These are phyloP conservation scores for Corymbia citriodora DNA, from an alignment of 441 rosid species.

Conservation along the genomic window DNA sequence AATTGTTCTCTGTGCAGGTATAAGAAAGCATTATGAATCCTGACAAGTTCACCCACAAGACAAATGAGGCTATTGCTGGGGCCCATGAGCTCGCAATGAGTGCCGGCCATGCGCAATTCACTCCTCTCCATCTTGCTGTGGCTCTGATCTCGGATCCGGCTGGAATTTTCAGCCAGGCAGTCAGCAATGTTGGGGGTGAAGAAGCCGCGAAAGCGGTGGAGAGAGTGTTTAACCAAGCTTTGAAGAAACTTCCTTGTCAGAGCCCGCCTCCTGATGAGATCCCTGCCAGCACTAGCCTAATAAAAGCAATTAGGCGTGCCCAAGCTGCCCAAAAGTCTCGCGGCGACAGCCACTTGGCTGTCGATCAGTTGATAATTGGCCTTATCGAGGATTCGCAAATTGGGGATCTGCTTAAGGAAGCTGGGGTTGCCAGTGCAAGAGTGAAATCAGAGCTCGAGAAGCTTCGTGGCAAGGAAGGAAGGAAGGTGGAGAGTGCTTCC, in stretches of 20 bases:
- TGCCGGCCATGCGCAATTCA: slow-evolving; percentile 73
- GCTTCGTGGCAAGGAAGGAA: slow-evolving; percentile 76
- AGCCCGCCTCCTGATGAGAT: slow-evolving; percentile 62
- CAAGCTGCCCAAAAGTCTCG: slow-evolving; percentile 59
- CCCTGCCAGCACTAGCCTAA: slow-evolving; percentile 57
- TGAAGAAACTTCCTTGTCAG: slow-evolving; percentile 70
- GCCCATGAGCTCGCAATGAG: slow-evolving; percentile 67
- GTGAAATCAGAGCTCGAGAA: slow-evolving; percentile 73
- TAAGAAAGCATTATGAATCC: slow-evolving; percentile 56
- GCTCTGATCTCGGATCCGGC: slow-evolving; percentile 58
- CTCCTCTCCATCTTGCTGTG: slow-evolving; percentile 78
- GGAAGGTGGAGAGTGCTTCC: slow-evolving; percentile 50
- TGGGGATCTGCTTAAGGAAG: slow-evolving; percentile 58
- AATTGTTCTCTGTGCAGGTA: background rate
- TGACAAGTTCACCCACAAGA: slow-evolving; percentile 88
- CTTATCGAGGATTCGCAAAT: slow-evolving; percentile 85
- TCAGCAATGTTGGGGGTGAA: slow-evolving; percentile 52
- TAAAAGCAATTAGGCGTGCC: slow-evolving; percentile 60
- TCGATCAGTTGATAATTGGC: slow-evolving; percentile 74
- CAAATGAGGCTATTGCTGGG: slow-evolving; percentile 63
- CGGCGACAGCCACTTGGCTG: slow-evolving; percentile 70
- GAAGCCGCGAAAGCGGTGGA: slow-evolving; percentile 46
- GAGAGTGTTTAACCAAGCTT: slow-evolving; percentile 55
- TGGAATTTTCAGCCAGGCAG: slow-evolving; percentile 62
- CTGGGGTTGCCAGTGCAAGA: slow-evolving; percentile 42